Conservation (phyloP, 805 yeast species). For the Ogataea sp. region DNA sequence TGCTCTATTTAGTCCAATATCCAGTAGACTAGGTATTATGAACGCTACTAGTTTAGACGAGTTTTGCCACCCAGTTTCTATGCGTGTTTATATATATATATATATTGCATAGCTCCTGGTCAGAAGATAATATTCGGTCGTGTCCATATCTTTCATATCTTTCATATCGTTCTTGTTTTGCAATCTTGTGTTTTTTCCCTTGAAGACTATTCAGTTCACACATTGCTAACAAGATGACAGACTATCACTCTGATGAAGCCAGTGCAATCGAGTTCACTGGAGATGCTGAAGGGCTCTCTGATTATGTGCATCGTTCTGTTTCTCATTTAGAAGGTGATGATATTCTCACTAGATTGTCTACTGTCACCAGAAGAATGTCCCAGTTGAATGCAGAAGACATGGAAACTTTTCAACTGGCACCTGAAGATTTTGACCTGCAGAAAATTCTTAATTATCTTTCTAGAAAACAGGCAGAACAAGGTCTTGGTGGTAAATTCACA, state of each 20-base stretch:
- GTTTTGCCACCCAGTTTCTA: too few relatives aligned
- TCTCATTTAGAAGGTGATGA: conserved; percentile 1
- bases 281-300: neutral
- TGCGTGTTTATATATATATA: too few relatives aligned
- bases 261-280: too few relatives aligned
- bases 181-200: too few relatives aligned
- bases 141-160: too few relatives aligned
- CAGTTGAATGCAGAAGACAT: conserved; percentile 13
- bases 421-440: conserved; percentile 34
- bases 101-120: too few relatives aligned
- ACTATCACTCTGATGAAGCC: neutral
- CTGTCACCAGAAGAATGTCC: conserved; percentile 10
- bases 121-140: too few relatives aligned
- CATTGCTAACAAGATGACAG: neutral
- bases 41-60: too few relatives aligned
- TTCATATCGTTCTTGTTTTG: too few relatives aligned
- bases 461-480: conserved; percentile 32
- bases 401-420: conserved; percentile 16
- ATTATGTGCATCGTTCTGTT: neutral
- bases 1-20: too few relatives aligned
- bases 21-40: too few relatives aligned
- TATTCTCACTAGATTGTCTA: conserved; percentile 11
- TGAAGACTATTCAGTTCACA: too few relatives aligned
- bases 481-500: conserved; percentile 32
- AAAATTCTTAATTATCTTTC: conserved; percentile 29